Evolutionary conservation across 768 basidiomycete genomes (phyloP), one percentile per base, ranked within the genome.

Genomic region (Psilocybe sp.): DNA sequence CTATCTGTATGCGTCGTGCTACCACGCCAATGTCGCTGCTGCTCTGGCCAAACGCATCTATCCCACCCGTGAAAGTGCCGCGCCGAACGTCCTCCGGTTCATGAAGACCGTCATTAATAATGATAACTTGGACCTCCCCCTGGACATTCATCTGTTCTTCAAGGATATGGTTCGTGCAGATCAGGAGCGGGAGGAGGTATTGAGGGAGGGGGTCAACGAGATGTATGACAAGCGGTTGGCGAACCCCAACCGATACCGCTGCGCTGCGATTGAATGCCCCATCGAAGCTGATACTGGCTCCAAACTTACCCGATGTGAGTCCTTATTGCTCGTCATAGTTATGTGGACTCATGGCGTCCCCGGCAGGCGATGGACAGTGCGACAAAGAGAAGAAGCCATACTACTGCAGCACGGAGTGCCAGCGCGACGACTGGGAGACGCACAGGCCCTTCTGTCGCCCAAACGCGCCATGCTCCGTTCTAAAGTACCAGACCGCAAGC

Each of bases 381-480:
- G 65, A 67, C 44, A 31, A 41, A 4, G 62, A 65, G 42, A 60
- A 63, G 52, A 67, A 65, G 43, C 65, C 64, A 2, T 52, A 52
- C 28, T 67, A 65, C 39, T 65, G 65, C 42, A 61, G 65, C 42
- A 61, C 60, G 54, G 57, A 59, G 61, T 67, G 51, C 44, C 51
- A 52, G 32, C 52, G 47, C 55, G 52, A 1, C 31, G 67, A 67
- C 42, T 67, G 68, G 68, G 62, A 63, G 45, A 69, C 55, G 53
- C 67, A 69, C 55, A 67, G 66, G 49, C 64, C 63, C 1, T 66
- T 66, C 55, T 69, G 66, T 47, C 52, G 38, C 31, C 56, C 62
- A 0, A 63, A 62, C 4, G 63, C 62, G 1, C 53, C 59, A 1
- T 69, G 68, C 44, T 64, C 61, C 5, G 55, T 66, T 14, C 40